A percentile compares a stretch with the other conserved stretches of the same genome.
phyloP scores from a whole-genome alignment of 345 rosid genomes.

The Cardamine chenopodiifolia region DNA sequence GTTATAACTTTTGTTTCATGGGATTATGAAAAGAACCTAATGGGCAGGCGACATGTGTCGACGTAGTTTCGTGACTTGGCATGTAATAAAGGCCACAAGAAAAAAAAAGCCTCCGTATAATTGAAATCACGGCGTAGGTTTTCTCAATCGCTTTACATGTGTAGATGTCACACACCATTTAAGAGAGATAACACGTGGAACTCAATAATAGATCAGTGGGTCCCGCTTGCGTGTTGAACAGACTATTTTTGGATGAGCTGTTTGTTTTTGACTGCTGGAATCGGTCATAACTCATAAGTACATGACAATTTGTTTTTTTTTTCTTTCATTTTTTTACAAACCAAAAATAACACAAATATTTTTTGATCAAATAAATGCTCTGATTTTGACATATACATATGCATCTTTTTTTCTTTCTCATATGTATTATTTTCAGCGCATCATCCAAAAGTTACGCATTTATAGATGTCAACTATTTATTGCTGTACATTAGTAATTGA shows the following conservation, averaged over 20 bases:
- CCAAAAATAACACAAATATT: not conserved
- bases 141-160: slow-evolving; percentile 25
- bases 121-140: slow-evolving; percentile 43
- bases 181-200: slow-evolving; percentile 37
- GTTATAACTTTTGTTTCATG: slow-evolving; percentile 15
- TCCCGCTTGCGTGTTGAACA: slow-evolving; percentile 8
- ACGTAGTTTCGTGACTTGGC: slow-evolving; percentile 13
- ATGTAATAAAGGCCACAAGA: slow-evolving; percentile 19
- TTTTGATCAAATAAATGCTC: slow-evolving; percentile 15
- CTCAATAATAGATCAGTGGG: slow-evolving; percentile 30
- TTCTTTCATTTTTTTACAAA: not conserved
- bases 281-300: slow-evolving; percentile 12
- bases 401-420: not conserved
- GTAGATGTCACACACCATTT: slow-evolving; percentile 19
- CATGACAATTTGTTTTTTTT: not conserved
- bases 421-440: not conserved
- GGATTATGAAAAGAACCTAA: slow-evolving; percentile 11
- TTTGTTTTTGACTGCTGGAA: slow-evolving; percentile 29
- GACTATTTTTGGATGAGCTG: slow-evolving; percentile 36
- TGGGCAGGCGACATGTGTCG: slow-evolving; percentile 10
- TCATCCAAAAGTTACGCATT: slow-evolving; percentile 16
- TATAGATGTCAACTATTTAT: slow-evolving; percentile 31
- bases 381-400: slow-evolving; percentile 28
- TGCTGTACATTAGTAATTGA: not conserved
- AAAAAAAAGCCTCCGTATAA: slow-evolving; percentile 13